Conservation (phyloP, 495 filamentous ascomycete species). For the Podospora australis region DNA sequence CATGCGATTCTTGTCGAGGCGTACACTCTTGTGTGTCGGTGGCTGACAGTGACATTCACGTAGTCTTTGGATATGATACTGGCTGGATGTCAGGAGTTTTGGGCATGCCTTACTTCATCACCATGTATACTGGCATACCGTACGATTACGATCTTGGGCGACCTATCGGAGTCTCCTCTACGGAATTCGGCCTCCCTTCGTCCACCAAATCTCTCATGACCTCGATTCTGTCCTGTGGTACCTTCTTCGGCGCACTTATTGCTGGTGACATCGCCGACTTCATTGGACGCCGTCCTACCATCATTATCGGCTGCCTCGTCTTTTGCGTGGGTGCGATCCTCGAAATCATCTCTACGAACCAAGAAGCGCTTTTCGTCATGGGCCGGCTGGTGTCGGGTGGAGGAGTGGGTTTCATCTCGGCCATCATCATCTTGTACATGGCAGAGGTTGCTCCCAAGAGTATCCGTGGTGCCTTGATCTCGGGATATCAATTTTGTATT, state of each 20-base stretch:
- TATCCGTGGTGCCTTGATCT: constrained; percentile 66
- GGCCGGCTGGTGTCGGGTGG: constrained; percentile 65
- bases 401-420: constrained; percentile 67
- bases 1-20: no score
- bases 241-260: constrained; percentile 68
- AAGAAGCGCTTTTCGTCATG: constrained; percentile 46
- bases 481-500: constrained; percentile 71
- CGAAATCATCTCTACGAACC: constrained; percentile 42
- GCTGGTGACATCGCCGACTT: constrained; percentile 64
- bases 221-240: constrained; percentile 66
- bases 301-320: constrained; percentile 57
- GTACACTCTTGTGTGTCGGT: no score
- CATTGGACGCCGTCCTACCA: constrained; percentile 59
- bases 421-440: constrained; percentile 70
- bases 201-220: constrained; percentile 58
- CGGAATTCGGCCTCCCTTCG: constrained; percentile 24
- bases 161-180: constrained; percentile 29
- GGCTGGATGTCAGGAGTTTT: constrained; percentile 58
- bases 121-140: constrained; percentile 59
- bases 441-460: constrained; percentile 58
- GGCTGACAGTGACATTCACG: background rate
- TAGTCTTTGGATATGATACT: constrained; percentile 58
- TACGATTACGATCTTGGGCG: constrained; percentile 44
- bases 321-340: constrained; percentile 60
- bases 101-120: constrained; percentile 48